A percentile compares a stretch with the other conserved stretches of the same genome.
Evolutionary conservation across 768 basidiomycete species (phyloP).

Genomic region (Rhizopogon roseolus): DNA sequence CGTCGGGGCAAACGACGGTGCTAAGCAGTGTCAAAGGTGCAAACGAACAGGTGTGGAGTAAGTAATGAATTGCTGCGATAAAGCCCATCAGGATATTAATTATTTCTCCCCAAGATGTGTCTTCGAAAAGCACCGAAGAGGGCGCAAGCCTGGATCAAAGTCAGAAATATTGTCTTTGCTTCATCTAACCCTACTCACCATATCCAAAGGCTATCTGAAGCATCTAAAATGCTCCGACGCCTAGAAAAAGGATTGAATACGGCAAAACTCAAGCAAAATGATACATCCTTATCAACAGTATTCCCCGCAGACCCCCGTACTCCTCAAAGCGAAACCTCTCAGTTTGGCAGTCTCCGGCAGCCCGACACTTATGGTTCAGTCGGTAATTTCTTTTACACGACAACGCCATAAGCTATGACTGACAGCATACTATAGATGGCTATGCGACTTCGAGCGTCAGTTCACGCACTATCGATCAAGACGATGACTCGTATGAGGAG

Average conservation of each 20-base stretch:
- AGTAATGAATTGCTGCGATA: conserved; percentile 22
- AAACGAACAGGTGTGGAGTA: conserved; percentile 75
- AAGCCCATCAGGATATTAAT: conserved; percentile 12
- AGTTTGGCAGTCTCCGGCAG: conserved; percentile 25
- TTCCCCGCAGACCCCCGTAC: conserved; percentile 24
- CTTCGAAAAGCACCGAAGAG: conserved; percentile 87
- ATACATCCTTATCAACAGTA: conserved; percentile 28
- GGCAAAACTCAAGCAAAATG: conserved; percentile 67
- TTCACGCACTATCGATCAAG: conserved; percentile 29
- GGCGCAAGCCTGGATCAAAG: conserved; percentile 89
- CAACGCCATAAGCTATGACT: background rate
- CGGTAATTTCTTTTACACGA: conserved; percentile 7
- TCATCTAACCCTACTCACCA: background rate
- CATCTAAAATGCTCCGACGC: conserved; percentile 84
- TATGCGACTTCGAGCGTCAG: conserved; percentile 14
- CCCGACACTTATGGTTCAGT: conserved; percentile 25
- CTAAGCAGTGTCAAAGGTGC: conserved; percentile 79
- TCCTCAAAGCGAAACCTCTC: conserved; percentile 16
- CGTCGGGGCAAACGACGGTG: conserved; percentile 83
- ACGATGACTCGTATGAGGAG: conserved; percentile 63
- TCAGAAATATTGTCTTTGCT: conserved; percentile 28
- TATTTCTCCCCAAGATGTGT: conserved; percentile 48
- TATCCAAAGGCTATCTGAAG: conserved; percentile 67
- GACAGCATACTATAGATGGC: conserved; percentile 3
- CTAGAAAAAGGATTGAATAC: conserved; percentile 79